phyloP scores from a whole-genome alignment of 2,329 filamentous ascomycete species.

The Penicillium janthinellum region DNA sequence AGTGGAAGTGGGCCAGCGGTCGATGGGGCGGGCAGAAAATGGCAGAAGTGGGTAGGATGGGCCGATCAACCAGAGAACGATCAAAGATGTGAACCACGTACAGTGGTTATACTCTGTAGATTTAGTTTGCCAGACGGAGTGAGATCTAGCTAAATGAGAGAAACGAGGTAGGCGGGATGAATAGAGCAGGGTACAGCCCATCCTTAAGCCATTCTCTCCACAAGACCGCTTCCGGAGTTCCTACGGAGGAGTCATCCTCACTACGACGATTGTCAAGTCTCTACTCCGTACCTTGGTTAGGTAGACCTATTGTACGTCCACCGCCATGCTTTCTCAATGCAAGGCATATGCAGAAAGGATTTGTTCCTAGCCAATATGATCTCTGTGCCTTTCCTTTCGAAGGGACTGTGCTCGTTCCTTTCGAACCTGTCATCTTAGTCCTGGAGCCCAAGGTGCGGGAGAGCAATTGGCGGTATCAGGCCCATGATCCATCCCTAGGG shows the following conservation, averaged over 20 bases:
- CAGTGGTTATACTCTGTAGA: background rate
- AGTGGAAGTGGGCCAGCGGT: slow-evolving; percentile 2
- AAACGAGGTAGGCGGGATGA: slow-evolving; percentile 16
- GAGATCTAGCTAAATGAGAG: background rate
- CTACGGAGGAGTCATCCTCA: background rate
- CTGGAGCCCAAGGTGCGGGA: background rate
- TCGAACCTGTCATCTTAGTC: slow-evolving; percentile 9
- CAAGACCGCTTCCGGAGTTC: slow-evolving; percentile 31
- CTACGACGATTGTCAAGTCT: too few species aligned
- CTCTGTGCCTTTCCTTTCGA: slow-evolving; percentile 1
- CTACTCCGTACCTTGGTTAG: background rate
- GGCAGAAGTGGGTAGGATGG: slow-evolving; percentile 4
- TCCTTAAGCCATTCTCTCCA: slow-evolving; percentile 19
- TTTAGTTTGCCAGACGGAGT: background rate
- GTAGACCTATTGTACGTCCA: background rate
- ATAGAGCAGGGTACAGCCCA: background rate
- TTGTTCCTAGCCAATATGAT: background rate
- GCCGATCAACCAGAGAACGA: slow-evolving; percentile 1
- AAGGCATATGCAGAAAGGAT: background rate
- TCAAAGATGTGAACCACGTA: background rate
- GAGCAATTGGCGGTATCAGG: slow-evolving; percentile 9
- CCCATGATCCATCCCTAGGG: background rate
- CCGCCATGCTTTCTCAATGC: background rate
- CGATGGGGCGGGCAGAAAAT: slow-evolving; percentile 3
- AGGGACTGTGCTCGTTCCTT: background rate